Percentiles rank a stretch among this genome's conserved stretches.
phyloP scores from a whole-genome alignment of 768 basidiomycete species.

The Tricholoma sp. region DNA sequence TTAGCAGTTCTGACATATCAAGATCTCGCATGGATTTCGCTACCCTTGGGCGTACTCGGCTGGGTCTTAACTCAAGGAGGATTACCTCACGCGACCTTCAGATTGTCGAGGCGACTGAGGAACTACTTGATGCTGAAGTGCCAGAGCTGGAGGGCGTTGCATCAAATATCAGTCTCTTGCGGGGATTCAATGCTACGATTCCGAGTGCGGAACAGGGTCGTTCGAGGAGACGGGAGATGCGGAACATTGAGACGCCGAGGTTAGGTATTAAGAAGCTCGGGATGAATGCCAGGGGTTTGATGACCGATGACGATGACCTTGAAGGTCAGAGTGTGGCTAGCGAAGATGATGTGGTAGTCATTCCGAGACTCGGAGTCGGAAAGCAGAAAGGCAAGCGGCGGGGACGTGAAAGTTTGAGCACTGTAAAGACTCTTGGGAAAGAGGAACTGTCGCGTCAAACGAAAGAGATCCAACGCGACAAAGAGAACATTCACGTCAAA shows the following conservation, averaged over 20 bases:
- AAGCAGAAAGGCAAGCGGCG: constrained; percentile 43
- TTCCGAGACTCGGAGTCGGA: constrained; percentile 36
- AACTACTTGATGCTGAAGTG: constrained; percentile 64
- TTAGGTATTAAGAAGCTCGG: constrained; percentile 79
- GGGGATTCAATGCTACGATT: constrained; percentile 93
- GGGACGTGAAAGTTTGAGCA: constrained; percentile 63
- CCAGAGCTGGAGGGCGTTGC: constrained; percentile 72
- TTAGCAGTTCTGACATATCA: constrained; percentile 27
- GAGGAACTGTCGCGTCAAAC: constrained; percentile 84
- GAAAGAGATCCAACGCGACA: constrained; percentile 84
- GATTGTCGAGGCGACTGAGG: constrained; percentile 77
- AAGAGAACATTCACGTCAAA: constrained; percentile 87
- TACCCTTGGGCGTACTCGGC: constrained; percentile 70
- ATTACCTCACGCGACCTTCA: constrained; percentile 81
- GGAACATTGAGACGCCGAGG: constrained; percentile 71
- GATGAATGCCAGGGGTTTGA: constrained; percentile 70
- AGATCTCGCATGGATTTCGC: constrained; percentile 61
- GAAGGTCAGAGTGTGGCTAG: constrained; percentile 62
- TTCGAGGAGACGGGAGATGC: constrained; percentile 68
- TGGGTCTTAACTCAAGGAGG: constrained; percentile 59
- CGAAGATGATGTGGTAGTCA: constrained; percentile 71
- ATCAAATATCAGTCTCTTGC: constrained; percentile 71
- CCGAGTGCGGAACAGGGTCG: constrained; percentile 83
- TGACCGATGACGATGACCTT: constrained; percentile 51
- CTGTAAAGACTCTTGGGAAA: constrained; percentile 67